Evolutionary conservation across 2,329 filamentous ascomycete species (phyloP), one percentile per base, ranked within the genome.

Genomic region (Alternaria angustiovoidea): DNA sequence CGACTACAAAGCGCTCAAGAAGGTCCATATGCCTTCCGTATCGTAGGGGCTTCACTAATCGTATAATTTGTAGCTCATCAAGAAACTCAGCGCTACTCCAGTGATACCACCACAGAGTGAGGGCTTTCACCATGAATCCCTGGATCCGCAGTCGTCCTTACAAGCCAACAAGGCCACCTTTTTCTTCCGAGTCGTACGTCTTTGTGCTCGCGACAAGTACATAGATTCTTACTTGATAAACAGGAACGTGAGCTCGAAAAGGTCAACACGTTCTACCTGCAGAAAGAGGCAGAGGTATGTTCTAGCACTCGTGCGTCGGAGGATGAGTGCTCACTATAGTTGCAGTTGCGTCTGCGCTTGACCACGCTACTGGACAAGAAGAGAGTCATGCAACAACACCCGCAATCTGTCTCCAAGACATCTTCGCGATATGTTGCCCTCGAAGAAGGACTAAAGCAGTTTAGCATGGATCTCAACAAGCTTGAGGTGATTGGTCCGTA

Each of bases 1-100:
- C 72, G 97, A 99, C 82, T 99, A 99, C 85, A 99, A 99, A 83
- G 94, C 93, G 62, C 85, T 99, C 71, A 99, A 99, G 82, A 98
- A 98, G 92, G 95, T 96, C 77, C 64, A 81, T 59, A 57, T 41
- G 20, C 44, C 48, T 43, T 55, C 48, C 53, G 42, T 34, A 39
- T 36, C 20, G 56, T 34, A 44, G 24, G 30, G 24, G 36, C n/a
- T 22, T 34, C 32, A 42, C 63, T 68, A 58, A 66, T 68, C 39
- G 66, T 64, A 22, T 46, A 41, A 39, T 60, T 73, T 47, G 53
- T 81, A 98, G 94, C 92, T 98, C 82, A 99, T 98, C 84, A 98
- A 98, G 81, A 95, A 95, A 82, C 89, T 98, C 72, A 97, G 94
- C 75, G 92, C 93, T 61, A 98, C 94, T 55, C 94, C 94, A 51